A percentile compares a stretch with the other conserved stretches of the same genome.
phyloP scores from a whole-genome alignment of 2,329 filamentous ascomycete species.

The Claviceps sp. region DNA sequence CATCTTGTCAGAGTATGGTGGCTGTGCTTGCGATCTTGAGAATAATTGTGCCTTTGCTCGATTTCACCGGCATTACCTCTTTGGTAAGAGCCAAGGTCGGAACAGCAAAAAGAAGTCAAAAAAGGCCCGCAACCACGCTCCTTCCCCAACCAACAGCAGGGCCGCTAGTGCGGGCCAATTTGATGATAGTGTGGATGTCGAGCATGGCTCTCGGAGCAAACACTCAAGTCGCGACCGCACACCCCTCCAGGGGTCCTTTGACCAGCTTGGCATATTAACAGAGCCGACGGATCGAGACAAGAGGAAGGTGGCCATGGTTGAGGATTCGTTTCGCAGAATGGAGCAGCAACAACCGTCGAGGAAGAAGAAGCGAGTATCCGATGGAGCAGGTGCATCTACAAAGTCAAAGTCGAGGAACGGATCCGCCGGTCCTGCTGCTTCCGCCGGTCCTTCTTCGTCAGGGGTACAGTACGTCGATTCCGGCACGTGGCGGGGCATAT shows the following conservation, averaged over 20 bases:
- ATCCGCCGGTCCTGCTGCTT: conserved; percentile 20
- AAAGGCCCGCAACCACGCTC: conserved; percentile 40
- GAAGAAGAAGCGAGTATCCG: conserved; percentile 51
- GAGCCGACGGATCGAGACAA: conserved; percentile 55
- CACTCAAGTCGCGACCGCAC: conserved; percentile 54
- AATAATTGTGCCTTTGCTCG: conserved; percentile 50
- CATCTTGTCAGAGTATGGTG: conserved; percentile 65
- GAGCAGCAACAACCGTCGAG: conserved; percentile 42
- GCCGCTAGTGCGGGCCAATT: conserved; percentile 48
- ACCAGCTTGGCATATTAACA: conserved; percentile 46
- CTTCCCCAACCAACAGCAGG: conserved; percentile 51
- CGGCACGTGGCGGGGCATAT: conserved; percentile 39
- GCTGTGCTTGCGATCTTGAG: conserved; percentile 59
- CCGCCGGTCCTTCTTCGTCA: conserved; percentile 7
- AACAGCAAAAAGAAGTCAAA: conserved; percentile 36
- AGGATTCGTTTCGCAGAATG: conserved; percentile 50
- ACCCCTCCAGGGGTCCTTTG: conserved; percentile 46
- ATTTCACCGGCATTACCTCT: conserved; percentile 45
- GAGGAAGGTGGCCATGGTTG: conserved; percentile 51
- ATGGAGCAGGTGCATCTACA: conserved; percentile 28
- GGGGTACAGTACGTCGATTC: conserved; percentile 34
- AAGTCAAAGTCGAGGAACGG: conserved; percentile 28
- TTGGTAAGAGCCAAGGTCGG: conserved; percentile 28
- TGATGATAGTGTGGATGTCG: conserved; percentile 40
- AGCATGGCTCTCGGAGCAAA: conserved; percentile 45